Conservation (phyloP, 768 basidiomycete species). For the Boletus vermiculosoides region DNA sequence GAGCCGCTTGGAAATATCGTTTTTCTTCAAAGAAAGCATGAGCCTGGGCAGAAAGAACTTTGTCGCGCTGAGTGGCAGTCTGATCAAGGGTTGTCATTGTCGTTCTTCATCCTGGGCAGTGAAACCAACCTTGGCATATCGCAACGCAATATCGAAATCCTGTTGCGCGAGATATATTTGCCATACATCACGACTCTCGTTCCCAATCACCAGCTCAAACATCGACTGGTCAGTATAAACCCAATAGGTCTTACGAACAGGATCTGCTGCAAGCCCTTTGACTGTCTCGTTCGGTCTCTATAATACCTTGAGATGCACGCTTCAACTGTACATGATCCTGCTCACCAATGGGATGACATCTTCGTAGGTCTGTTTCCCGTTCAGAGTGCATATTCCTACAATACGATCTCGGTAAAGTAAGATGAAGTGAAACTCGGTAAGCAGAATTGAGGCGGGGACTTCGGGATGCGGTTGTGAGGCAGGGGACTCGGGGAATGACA, state of each 20-base stretch:
- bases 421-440: constrained; percentile 93
- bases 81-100: constrained; percentile 31
- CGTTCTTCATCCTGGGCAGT: neutral
- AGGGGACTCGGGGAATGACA: constrained; percentile 29
- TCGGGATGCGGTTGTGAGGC: constrained; percentile 29
- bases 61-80: constrained; percentile 87
- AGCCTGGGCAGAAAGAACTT: constrained; percentile 81
- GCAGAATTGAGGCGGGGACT: constrained; percentile 69
- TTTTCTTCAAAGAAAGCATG: constrained; percentile 74
- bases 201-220: constrained; percentile 80
- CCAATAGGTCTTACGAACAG: constrained; percentile 90
- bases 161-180: constrained; percentile 79
- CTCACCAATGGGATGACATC: constrained; percentile 78
- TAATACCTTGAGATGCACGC: constrained; percentile 5
- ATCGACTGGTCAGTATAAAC: constrained; percentile 86
- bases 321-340: neutral
- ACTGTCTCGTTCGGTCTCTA: constrained; percentile 78
- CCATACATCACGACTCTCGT: constrained; percentile 96
- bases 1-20: constrained; percentile 88
- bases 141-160: constrained; percentile 74
- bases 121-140: constrained; percentile 71
- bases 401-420: constrained; percentile 80
- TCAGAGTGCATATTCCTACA: constrained; percentile 72
- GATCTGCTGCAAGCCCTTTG: constrained; percentile 77
- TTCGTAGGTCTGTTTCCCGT: constrained; percentile 81